Evolutionary conservation across 345 rosid genomes (phyloP), one percentile per base, ranked within the genome.

Genomic region (Lepidium sativum): DNA sequence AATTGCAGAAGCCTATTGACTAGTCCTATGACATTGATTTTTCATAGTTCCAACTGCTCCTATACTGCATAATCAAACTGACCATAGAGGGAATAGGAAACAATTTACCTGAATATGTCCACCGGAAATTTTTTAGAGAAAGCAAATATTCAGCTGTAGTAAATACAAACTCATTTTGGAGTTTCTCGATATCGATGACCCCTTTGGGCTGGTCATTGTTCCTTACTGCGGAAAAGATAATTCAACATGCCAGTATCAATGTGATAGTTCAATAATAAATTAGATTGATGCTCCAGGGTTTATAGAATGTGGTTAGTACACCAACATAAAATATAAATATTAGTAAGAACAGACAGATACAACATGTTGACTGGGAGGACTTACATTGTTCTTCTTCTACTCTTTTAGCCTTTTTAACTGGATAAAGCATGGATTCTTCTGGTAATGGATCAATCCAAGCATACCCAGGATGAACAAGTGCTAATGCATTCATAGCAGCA

Each of bases 401-500:
- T 62, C 42, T 81, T 79, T 80, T 94, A 69, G 90, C 81, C 86
- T 79, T 89, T 81, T 92, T 92, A 73, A 66, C 81, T 3, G 89
- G 94, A 84, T 80, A 80, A 64, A 55, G 58, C 44, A 75, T 66
- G 44, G 63, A 68, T 71, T 73, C 84, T 58, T 80, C 89, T 54
- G 73, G 71, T 49, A 65, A 67, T 35, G 82, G 84, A 77, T 84
- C 90, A 79, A 94, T 81, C 97, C 99, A 94, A 70, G 90, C 94
- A 88, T 84, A 77, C 42, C 73, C 73, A 29, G 97, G 90, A 77
- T 78, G 83, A 74, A 83, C 95, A 74, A 94, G 97, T 78, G 68
- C 77, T 70, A 94, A 71, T 11, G 97, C 96, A 77, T 94, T 90
- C 68, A 94, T 80, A 62, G 95, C 90, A 70, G 96, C 88, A 75